phyloP scores from a whole-genome alignment of 2,329 filamentous ascomycete genomes.

The Trichoderma polysporum region DNA sequence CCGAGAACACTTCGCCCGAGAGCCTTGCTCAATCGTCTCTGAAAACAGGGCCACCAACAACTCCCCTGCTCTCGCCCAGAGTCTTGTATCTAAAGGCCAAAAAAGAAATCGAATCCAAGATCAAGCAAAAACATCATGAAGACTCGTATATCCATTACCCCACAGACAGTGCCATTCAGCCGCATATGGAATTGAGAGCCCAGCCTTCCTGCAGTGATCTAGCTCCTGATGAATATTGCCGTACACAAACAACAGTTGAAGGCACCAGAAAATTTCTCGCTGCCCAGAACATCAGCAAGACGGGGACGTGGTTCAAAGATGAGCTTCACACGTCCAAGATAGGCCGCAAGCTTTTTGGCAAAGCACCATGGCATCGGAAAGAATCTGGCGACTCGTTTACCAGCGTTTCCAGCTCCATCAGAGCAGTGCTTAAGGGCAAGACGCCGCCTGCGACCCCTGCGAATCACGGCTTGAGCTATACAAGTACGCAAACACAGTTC shows the following conservation, averaged over 20 bases:
- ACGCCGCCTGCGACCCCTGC: slow-evolving; percentile 36
- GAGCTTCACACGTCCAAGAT: slow-evolving; percentile 31
- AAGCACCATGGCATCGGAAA: slow-evolving; percentile 42
- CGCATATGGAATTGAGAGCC: background rate
- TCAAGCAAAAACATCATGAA: slow-evolving; percentile 20
- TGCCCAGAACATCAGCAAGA: slow-evolving; percentile 26
- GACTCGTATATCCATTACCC: background rate
- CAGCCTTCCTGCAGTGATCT: background rate
- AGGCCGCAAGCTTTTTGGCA: slow-evolving; percentile 42
- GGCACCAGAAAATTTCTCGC: slow-evolving; percentile 23
- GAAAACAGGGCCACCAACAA: background rate
- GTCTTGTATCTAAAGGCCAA: slow-evolving; percentile 27
- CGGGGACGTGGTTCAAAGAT: slow-evolving; percentile 34
- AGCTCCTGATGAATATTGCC: slow-evolving; percentile 19
- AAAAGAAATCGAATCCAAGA: slow-evolving; percentile 28
- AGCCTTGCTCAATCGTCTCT: background rate
- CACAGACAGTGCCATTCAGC: background rate
- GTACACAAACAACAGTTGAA: slow-evolving; percentile 18
- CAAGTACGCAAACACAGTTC: slow-evolving; percentile 15
- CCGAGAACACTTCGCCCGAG: background rate
- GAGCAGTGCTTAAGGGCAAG: slow-evolving; percentile 39
- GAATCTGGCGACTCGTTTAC: slow-evolving; percentile 39
- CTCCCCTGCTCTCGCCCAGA: background rate
- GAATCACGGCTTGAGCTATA: slow-evolving; percentile 19
- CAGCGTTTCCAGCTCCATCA: slow-evolving; percentile 44